phyloP scores from a whole-genome alignment of 2,329 filamentous ascomycete genomes.

The Calycina marina region DNA sequence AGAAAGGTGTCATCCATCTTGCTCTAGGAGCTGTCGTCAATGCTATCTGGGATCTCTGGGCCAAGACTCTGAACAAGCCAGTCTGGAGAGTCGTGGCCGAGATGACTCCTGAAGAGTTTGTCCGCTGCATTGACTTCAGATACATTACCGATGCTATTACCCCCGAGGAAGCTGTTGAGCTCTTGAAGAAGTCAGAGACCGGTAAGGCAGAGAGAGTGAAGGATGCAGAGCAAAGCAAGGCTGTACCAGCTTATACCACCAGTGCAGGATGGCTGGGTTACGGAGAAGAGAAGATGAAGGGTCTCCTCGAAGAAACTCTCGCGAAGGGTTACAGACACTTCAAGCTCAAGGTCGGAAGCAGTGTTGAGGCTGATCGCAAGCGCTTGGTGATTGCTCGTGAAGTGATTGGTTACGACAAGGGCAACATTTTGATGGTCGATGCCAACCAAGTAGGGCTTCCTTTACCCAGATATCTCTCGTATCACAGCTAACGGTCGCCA shows the following conservation, averaged over 20 bases:
- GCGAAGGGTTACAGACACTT: constrained; percentile 69
- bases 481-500: constrained; percentile 1
- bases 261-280: constrained; percentile 89
- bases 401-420: constrained; percentile 64
- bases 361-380: constrained; percentile 54
- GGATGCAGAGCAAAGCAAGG: constrained; percentile 58
- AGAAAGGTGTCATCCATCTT: constrained; percentile 89
- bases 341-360: constrained; percentile 77
- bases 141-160: constrained; percentile 93
- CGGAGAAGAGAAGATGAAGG: constrained; percentile 73
- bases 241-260: constrained; percentile 84
- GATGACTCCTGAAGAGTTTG: constrained; percentile 78
- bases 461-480: background rate
- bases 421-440: constrained; percentile 74
- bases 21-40: constrained; percentile 82
- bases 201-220: constrained; percentile 58
- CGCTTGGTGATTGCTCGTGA: constrained; percentile 61
- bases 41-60: constrained; percentile 92
- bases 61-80: constrained; percentile 70
- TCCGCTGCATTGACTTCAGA: constrained; percentile 80
- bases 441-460: constrained; percentile 55
- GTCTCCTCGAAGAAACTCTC: constrained; percentile 58
- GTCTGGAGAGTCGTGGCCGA: constrained; percentile 85
- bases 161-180: constrained; percentile 61
- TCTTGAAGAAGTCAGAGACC: constrained; percentile 50